Base-by-base conservation (phyloP, 2,329 filamentous ascomycete genomes). In the Blumeria graminis region DNA sequence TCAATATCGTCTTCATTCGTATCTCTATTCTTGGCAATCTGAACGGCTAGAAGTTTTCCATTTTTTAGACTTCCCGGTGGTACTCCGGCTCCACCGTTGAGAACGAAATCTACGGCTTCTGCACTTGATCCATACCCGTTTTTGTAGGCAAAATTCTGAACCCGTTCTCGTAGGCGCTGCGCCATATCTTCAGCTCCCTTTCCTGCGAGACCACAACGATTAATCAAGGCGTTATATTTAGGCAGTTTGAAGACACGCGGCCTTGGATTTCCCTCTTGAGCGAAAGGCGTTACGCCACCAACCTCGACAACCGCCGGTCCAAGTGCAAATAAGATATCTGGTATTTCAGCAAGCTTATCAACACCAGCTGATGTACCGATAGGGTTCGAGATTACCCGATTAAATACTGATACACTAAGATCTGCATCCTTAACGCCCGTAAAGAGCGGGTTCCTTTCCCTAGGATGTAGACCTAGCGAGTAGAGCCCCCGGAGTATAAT, bases 1-100 rank as follows among this genome's bases (percentile, higher is more conserved):
- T 83, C 77, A 58, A 94, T 82, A 65, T 96, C 86, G 52, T 75
- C 74, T 66, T 93, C 89, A 18, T 87, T 80, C 0, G 92, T 98
- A 52, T 78, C 75, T 73, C 95, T 96, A 72, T 96, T 96, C 79
- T 98, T 98, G 55, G 90, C 89, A 45, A 96, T 80, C 70, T 98
- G 92, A 16, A 98, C 88, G 14, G 86, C 83, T 58, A 98, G 74
- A 59, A 98, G 74, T 57, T 83, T 80, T 13, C 89, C 90, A 0
- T 80, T 72, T 13, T 73, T 71, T 63, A 98, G 71, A 68, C 84
- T 86, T n/a, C 92, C 86, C 0, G 88, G 82, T 0, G 87, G 86
- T 0, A 94, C 86, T 39, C 70, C 78, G 64, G 81, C 84, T 57
- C 81, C 77, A 22, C 87, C 88, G 62, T 92, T 75, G 39, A 96